These are phyloP conservation scores for Tricholoma terreum DNA, from an alignment of 768 basidiomycete genomes.

Conservation along the genomic window DNA sequence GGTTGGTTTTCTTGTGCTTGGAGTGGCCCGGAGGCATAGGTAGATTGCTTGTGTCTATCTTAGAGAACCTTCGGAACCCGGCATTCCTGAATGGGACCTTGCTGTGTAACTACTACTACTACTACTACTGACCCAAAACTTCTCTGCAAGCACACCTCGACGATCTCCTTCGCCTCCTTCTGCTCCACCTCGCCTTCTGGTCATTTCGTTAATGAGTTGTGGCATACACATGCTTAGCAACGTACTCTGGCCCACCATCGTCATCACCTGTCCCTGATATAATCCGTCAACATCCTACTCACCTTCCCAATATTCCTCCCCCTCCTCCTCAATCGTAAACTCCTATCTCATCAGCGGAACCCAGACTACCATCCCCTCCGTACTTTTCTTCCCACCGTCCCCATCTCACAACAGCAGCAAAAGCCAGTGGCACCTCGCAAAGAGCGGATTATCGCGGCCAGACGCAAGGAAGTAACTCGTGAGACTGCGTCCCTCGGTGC, in stretches of 20 bases:
- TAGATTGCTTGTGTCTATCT: too few relatives aligned
- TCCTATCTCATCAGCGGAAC: neutral
- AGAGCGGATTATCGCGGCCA: neutral
- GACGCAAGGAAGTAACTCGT: constrained; percentile 1
- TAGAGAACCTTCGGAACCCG: too few relatives aligned
- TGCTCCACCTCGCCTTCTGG: neutral
- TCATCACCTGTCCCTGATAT: neutral
- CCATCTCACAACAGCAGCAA: neutral
- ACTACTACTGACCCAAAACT: neutral
- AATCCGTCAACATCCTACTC: constrained; percentile 1
- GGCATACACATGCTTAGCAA: neutral
- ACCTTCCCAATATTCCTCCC: neutral
- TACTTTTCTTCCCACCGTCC: neutral
- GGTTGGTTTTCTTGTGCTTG: too few relatives aligned
- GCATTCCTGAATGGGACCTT: too few relatives aligned
- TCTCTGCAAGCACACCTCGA: neutral
- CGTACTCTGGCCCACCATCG: neutral
- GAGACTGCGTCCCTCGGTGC: neutral
- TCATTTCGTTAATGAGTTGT: constrained; percentile 1
- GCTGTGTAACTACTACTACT: too few relatives aligned
- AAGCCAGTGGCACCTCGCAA: neutral
- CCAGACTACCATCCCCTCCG: neutral
- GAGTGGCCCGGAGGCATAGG: too few relatives aligned
- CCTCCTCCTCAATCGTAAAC: neutral
- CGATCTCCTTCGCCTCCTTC: neutral